Base-by-base conservation (phyloP, 2,329 filamentous ascomycete species). In the Arthrobotrys conoides region DNA sequence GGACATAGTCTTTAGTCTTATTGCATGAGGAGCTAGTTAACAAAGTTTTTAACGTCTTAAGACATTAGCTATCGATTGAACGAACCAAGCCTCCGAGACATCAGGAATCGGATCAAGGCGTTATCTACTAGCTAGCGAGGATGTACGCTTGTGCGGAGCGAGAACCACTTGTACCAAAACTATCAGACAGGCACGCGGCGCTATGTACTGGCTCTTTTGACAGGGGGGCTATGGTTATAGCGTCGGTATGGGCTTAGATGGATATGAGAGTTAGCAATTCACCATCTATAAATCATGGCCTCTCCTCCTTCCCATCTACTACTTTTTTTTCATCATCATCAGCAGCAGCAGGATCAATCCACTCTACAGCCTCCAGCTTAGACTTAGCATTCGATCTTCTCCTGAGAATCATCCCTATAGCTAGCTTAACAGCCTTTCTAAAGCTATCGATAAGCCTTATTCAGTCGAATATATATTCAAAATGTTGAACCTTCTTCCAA, bases 401-500 rank as follows among this genome's bases (percentile, higher is more conserved):
- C 41, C 33, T 55, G 64, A 71, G 38, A 48, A 65, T 66, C 30
- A 65, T 38, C 36, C 44, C 16, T 27, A 27, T 61, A 61, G 55
- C 30, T 38, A 41, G 38, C 38, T 72, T 36, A 49, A 59, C 24
- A 65, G 16, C 57, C 27, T 55, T 33, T 72, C 38, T 49, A 3
- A 38, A 51, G 12, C 36, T 48, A 44, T 33, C 38, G 22, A 41
- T 27, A 27, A 55, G 27, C 38, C 5, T 16, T 27, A 44, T 46
- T 44, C 27, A 30, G 36, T 30, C 10, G n/a, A 27, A 67, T 46
- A 46, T 18, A 27, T 22, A 41, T 61, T 46, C 63, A 73, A 57
- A 46, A 73, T 73, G 70, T 44, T 55, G 41, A 49, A 53, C 48
- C 57, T 73, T 48, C 4, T 73, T 24, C 36, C 57, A 44, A 38